Evolutionary conservation across 2,329 filamentous ascomycete species (phyloP).

Genomic region (Penicillium concentricum): DNA sequence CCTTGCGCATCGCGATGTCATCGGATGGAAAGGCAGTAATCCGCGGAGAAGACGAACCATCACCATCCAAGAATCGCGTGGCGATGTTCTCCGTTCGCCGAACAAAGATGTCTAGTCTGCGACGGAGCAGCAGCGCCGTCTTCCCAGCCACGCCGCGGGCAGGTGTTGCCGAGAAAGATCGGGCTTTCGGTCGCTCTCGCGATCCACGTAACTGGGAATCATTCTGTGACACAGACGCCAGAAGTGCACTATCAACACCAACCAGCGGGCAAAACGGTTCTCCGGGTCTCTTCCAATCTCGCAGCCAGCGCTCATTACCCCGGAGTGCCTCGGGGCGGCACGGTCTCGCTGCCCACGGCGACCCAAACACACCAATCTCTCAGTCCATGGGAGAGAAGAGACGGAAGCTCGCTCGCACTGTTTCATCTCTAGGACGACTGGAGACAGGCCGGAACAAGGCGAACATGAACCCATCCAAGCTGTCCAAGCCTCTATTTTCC

Average conservation of each 20-base stretch:
- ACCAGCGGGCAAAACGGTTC: slow-evolving; percentile 65
- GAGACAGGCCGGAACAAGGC: slow-evolving; percentile 50
- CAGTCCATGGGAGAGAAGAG: slow-evolving; percentile 53
- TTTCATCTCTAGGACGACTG: slow-evolving; percentile 62
- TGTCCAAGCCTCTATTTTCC: slow-evolving; percentile 22
- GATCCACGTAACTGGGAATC: slow-evolving; percentile 91
- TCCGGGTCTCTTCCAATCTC: slow-evolving; percentile 76
- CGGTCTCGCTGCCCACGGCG: slow-evolving; percentile 35
- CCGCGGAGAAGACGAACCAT: slow-evolving; percentile 68
- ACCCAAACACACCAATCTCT: slow-evolving; percentile 53
- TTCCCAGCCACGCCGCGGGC: slow-evolving; percentile 58
- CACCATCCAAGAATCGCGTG: slow-evolving; percentile 57
- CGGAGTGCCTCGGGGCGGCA: slow-evolving; percentile 58
- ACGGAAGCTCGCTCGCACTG: slow-evolving; percentile 59
- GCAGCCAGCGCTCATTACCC: slow-evolving; percentile 55
- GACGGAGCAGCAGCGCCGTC: slow-evolving; percentile 70
- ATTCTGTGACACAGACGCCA: slow-evolving; percentile 76
- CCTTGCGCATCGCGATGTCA: slow-evolving; percentile 76
- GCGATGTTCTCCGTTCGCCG: slow-evolving; percentile 49
- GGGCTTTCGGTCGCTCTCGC: slow-evolving; percentile 71
- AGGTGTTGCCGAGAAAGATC: slow-evolving; percentile 47
- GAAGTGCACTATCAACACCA: slow-evolving; percentile 76
- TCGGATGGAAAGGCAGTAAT: slow-evolving; percentile 90
- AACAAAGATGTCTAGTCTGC: slow-evolving; percentile 55
- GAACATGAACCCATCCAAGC: slow-evolving; percentile 29